Conservation (phyloP, 495 filamentous ascomycete species). For the Neurospora sp. region DNA sequence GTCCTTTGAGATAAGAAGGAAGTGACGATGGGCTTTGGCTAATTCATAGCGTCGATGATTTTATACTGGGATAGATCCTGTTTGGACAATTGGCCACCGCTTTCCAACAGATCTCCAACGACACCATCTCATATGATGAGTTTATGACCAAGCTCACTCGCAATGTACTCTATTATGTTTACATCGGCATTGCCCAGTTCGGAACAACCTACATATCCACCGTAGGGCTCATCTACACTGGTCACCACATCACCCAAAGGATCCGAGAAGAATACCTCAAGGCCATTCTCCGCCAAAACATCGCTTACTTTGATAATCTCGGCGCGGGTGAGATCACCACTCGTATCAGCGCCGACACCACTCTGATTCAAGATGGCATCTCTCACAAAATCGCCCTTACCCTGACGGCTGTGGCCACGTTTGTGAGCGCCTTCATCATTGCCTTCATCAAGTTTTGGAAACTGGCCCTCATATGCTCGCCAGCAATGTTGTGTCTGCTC, state of each 20-base stretch:
- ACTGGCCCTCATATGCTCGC: slow-evolving; percentile 57
- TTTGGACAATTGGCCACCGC: not conserved
- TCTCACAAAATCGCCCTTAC: slow-evolving; percentile 66
- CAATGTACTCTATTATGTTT: not conserved
- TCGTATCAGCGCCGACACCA: slow-evolving; percentile 35
- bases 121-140: not conserved
- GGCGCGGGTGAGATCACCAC: slow-evolving; percentile 24
- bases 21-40: not conserved
- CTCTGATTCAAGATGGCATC: slow-evolving; percentile 58
- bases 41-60: not conserved
- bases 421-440: slow-evolving; percentile 65
- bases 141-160: not conserved
- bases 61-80: not conserved
- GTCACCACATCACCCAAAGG: slow-evolving; percentile 23
- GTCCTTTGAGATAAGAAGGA: not conserved
- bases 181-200: slow-evolving; percentile 33
- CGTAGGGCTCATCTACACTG: slow-evolving; percentile 15
- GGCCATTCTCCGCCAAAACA: slow-evolving; percentile 29
- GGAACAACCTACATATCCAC: slow-evolving; percentile 24
- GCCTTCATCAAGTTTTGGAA: slow-evolving; percentile 64
- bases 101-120: not conserved
- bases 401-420: slow-evolving; percentile 55
- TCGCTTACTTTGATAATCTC: slow-evolving; percentile 30
- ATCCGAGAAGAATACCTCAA: slow-evolving; percentile 28
- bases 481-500: slow-evolving; percentile 50